Percentiles rank a stretch among this genome's conserved stretches.
Conservation (phyloP, 179 eudicot genomes). For the Beta corolliflora region DNA sequence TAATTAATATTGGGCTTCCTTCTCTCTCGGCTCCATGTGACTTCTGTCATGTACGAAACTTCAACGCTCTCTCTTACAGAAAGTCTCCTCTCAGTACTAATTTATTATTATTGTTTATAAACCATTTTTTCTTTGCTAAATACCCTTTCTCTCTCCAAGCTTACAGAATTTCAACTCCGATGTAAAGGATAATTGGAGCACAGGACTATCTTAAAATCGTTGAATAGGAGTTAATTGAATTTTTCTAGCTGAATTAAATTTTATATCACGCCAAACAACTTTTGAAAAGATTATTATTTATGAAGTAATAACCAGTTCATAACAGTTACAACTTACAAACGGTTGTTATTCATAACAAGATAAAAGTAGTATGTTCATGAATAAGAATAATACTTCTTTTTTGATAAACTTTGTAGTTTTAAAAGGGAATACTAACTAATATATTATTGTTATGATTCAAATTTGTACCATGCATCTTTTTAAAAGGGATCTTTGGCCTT, state of each 20-base stretch:
- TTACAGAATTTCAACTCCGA: slow-evolving; percentile 16
- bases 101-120: background rate
- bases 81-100: slow-evolving; percentile 21
- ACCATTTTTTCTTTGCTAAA: background rate
- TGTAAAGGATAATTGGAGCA: background rate
- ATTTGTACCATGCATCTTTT: too few species aligned
- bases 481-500: too few species aligned
- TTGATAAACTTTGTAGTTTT: too few species aligned
- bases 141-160: background rate
- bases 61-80: slow-evolving; percentile 25
- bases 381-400: too few species aligned
- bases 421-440: too few species aligned
- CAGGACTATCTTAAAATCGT: slow-evolving; percentile 31
- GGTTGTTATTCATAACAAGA: too few species aligned
- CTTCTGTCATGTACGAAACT: slow-evolving; percentile 39
- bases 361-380: too few species aligned
- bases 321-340: too few species aligned
- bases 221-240: slow-evolving; percentile 46
- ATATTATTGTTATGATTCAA: too few species aligned
- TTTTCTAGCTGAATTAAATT: slow-evolving; percentile 20
- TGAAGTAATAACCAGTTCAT: too few species aligned
- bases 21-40: slow-evolving; percentile 27
- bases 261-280: background rate
- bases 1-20: slow-evolving; percentile 11
- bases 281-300: too few species aligned